Percentiles rank a stretch among this genome's conserved stretches.
Evolutionary conservation across 2,329 filamentous ascomycete genomes (phyloP).

Genomic region (Rhexocercosporidium sp.): DNA sequence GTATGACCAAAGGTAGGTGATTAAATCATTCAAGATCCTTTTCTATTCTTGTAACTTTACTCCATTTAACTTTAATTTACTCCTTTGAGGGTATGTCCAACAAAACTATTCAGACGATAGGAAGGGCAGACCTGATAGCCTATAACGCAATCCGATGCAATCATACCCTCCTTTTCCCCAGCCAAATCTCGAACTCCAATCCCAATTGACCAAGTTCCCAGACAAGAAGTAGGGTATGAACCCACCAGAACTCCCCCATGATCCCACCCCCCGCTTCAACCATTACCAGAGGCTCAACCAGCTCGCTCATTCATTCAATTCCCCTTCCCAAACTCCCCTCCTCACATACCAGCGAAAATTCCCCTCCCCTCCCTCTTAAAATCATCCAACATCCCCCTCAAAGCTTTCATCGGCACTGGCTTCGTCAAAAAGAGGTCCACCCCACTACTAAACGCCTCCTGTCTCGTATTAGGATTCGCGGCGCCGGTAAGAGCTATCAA

Average conservation of each 20-base stretch:
- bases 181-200: neutral
- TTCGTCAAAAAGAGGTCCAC: constrained; percentile 61
- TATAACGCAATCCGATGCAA: neutral
- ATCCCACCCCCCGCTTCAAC: neutral
- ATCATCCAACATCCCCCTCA: constrained; percentile 40
- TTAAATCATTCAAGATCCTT: neutral
- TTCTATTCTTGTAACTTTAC: neutral
- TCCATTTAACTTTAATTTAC: neutral
- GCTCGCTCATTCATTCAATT: neutral
- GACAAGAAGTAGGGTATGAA: neutral
- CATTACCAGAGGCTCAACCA: neutral
- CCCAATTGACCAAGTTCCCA: neutral
- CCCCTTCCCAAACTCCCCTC: neutral
- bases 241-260: neutral
- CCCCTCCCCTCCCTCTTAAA: constrained; percentile 33
- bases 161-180: neutral
- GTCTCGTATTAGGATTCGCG: constrained; percentile 53
- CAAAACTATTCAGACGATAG: neutral
- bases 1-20: too few relatives aligned
- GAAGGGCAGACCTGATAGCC: neutral
- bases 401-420: constrained; percentile 48
- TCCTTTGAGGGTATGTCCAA: neutral
- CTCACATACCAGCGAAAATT: constrained; percentile 17
- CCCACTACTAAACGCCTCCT: constrained; percentile 57
- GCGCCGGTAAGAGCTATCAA: constrained; percentile 60